Evolutionary conservation across 768 basidiomycete species (phyloP), one percentile per base, ranked within the genome.

Genomic region (Cystobasidiopsis lactophilus): DNA sequence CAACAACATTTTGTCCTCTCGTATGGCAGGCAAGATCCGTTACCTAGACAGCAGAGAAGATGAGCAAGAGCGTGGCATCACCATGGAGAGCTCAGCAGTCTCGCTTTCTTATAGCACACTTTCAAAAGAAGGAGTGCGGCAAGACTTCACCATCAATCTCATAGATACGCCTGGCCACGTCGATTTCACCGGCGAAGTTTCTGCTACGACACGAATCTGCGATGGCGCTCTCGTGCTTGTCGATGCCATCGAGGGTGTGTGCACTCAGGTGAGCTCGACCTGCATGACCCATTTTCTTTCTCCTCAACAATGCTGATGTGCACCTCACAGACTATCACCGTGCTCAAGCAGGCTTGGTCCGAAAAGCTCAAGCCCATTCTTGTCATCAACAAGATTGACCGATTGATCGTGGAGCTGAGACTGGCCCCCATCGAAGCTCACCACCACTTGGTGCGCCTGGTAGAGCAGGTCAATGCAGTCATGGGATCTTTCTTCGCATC

Each of bases 161-260:
- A 91, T 98, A 57, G 93, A 98, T 66, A 96, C 93, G 0, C 93
- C 93, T 16, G 93, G 93, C 3, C 93, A 98, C 69, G 91, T 98
- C 23, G 93, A 96, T 66, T 98, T 98, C 60, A 89, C 88, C 0
- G 86, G 80, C 52, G 93, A 96, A 65, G 93, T 98, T 0, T 95
- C 88, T 1, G 83, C 85, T 1, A 88, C 91, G 21, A 84, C 88
- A 13, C 72, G 89, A 46, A 64, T 98, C 24, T 93, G 88, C 60
- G 93, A 96, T 67, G 93, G 93, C 14, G 86, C 91, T 1, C 73
- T 98, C 5, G 82, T 98, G 38, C 70, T 98, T 4, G 86, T 98
- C 1, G 93, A 98, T 65, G 86, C 84, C 1, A 85, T 95, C 1
- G 93, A 96, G 69, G 93, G 93, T 13, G 93, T 98, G 21, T 95